A percentile compares a stretch with the other conserved stretches of the same genome.
Conservation (phyloP, 1,139 yeast species). For the Yamadazyma triangularis region DNA sequence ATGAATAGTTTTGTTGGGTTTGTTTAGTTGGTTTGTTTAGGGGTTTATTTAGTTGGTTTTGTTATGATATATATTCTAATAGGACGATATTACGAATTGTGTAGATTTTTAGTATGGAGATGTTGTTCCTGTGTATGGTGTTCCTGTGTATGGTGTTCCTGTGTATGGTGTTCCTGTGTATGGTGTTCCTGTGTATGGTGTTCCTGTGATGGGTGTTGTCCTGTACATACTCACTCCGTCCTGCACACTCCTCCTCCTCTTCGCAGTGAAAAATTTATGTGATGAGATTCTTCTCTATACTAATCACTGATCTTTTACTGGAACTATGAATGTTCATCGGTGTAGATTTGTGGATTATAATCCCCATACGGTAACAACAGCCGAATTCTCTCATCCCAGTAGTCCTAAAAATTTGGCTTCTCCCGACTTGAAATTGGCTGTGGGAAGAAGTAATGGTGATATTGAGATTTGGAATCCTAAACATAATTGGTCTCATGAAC, state of each 20-base stretch:
- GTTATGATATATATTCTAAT: no score
- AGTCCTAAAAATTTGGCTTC: slow-evolving; percentile 46
- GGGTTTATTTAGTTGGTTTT: no score
- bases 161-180: no score
- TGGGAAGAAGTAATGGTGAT: slow-evolving; percentile 92
- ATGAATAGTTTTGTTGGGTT: slow-evolving; percentile 44
- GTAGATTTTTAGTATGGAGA: no score
- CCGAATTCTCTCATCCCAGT: slow-evolving; percentile 74
- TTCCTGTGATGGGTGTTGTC: no score
- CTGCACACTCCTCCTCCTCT: not conserved
- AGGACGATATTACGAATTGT: no score
- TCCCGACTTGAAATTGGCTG: slow-evolving; percentile 70
- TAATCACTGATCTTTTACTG: no score
- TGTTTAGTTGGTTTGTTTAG: no score
- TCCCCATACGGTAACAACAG: slow-evolving; percentile 80
- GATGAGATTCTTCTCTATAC: slow-evolving; percentile 10
- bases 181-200: no score
- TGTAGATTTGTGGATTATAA: slow-evolving; percentile 89
- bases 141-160: no score
- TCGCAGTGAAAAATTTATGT: slow-evolving; percentile 10
- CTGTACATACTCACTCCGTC: not conserved
- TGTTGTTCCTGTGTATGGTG: no score
- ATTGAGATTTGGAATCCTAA: slow-evolving; percentile 95
- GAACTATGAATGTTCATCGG: slow-evolving; percentile 73
- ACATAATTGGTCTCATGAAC: slow-evolving; percentile 52